Evolutionary conservation across 805 yeast species (phyloP).

Genomic region (Lipomyces oligophaga): DNA sequence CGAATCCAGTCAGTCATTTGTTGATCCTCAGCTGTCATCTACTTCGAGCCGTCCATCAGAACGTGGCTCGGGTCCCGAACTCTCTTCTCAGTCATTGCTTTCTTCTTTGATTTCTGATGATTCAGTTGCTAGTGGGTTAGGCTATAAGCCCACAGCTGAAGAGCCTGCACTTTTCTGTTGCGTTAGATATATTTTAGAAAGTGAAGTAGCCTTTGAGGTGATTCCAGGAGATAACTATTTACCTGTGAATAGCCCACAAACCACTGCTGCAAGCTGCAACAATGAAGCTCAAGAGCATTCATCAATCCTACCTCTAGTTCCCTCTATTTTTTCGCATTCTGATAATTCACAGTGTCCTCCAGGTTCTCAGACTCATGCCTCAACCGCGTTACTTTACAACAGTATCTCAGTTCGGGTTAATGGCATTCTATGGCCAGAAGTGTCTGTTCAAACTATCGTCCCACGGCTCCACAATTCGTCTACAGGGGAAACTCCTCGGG

Average conservation of each 20-base stretch:
- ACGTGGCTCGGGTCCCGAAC: constrained; percentile 2
- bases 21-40: constrained; percentile 4
- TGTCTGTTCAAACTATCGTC: constrained; percentile 45
- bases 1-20: constrained; percentile 29
- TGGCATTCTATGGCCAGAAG: constrained; percentile 68
- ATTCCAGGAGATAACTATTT: constrained; percentile 1
- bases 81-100: constrained; percentile 8
- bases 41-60: not conserved
- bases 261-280: not conserved
- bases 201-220: constrained; percentile 37
- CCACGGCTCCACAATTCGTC: constrained; percentile 18
- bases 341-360: constrained; percentile 6
- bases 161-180: constrained; percentile 29
- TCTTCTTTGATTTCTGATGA: constrained; percentile 24
- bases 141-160: constrained; percentile 16
- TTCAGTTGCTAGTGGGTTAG: constrained; percentile 11
- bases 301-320: constrained; percentile 21
- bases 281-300: constrained; percentile 1
- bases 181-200: constrained; percentile 35
- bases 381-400: constrained; percentile 14
- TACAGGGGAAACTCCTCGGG: not conserved
- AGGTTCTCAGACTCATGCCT: constrained; percentile 1
- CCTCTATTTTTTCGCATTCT: constrained; percentile 20
- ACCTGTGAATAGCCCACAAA: not conserved
- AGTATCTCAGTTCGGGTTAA: constrained; percentile 45